Conservation (phyloP, 139 green algal genomes). For the Coelastrella sp. region DNA sequence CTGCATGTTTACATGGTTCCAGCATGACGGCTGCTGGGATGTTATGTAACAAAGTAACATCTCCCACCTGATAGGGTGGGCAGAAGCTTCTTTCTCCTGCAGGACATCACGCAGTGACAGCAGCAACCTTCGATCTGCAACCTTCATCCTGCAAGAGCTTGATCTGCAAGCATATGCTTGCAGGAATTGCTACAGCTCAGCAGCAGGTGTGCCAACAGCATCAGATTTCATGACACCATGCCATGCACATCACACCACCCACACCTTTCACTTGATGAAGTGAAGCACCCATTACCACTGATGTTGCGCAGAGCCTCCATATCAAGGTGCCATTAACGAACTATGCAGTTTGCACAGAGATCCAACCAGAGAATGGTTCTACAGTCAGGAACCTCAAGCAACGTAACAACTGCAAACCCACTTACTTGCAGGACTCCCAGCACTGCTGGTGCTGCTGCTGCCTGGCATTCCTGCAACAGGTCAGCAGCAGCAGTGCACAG, state of each 20-base stretch:
- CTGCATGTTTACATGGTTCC: conserved; percentile 57
- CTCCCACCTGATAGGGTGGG: conserved; percentile 83
- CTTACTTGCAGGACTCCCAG: conserved; percentile 52
- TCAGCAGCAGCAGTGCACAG: not conserved
- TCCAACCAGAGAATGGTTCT: not conserved
- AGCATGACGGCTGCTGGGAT: conserved; percentile 54
- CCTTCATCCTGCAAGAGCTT: not conserved
- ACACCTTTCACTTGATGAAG: too few relatives aligned
- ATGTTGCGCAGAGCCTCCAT: too few relatives aligned
- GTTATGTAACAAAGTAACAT: conserved; percentile 72
- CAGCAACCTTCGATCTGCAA: not conserved
- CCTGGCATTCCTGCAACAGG: not conserved
- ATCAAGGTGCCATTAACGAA: too few relatives aligned
- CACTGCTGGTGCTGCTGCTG: conserved; percentile 27
- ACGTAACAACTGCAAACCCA: not conserved
- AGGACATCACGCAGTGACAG: not conserved
- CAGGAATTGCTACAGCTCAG: not conserved
- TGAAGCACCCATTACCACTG: too few relatives aligned
- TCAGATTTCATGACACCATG: not conserved
- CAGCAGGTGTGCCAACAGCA: not conserved
- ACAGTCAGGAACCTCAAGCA: not conserved
- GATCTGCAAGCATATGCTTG: too few relatives aligned
- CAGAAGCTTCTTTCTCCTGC: conserved; percentile 71
- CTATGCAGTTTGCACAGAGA: too few relatives aligned
- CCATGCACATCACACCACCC: too few relatives aligned